A percentile compares a stretch with the other conserved stretches of the same genome.
phyloP scores from a whole-genome alignment of 306 rosid species.

The Gastrolobium bilobum region DNA sequence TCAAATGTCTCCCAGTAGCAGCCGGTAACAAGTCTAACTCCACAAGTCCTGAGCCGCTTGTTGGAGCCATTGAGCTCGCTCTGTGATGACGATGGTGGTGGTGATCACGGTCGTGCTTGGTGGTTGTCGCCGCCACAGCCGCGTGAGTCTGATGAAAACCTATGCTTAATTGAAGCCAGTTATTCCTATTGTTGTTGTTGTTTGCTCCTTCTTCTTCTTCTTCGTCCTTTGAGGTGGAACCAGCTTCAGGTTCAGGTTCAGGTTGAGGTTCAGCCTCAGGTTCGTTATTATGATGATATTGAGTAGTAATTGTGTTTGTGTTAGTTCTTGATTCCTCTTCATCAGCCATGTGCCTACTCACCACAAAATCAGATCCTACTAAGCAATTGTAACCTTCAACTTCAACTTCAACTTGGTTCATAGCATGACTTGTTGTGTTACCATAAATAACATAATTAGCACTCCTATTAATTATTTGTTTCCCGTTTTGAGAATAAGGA shows the following conservation, averaged over 20 bases:
- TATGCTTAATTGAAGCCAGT: conserved; percentile 89
- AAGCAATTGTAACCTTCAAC: conserved; percentile 50
- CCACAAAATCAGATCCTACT: conserved; percentile 68
- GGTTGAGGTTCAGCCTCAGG: neutral
- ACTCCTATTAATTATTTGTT: conserved; percentile 24
- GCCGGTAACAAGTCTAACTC: conserved; percentile 79
- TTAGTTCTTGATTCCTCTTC: conserved; percentile 66
- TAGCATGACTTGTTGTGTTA: conserved; percentile 48
- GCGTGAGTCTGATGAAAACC: conserved; percentile 49
- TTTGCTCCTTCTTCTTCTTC: conserved; percentile 35
- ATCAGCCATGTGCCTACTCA: conserved; percentile 70
- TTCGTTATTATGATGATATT: conserved; percentile 43
- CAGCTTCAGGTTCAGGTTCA: conserved; percentile 32
- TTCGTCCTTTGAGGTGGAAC: conserved; percentile 56
- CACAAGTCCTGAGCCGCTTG: conserved; percentile 48
- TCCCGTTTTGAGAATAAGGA: conserved; percentile 67
- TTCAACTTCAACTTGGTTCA: conserved; percentile 59
- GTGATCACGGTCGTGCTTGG: conserved; percentile 1
- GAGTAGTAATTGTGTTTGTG: neutral
- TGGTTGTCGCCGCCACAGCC: neutral
- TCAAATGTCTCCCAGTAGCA: neutral
- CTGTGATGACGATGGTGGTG: neutral
- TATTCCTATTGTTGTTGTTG: conserved; percentile 32
- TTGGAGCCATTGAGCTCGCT: neutral
- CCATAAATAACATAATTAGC: conserved; percentile 43